These are phyloP conservation scores for Pseudevernia furfuracea DNA, from an alignment of 495 filamentous ascomycete genomes.

Conservation along the genomic window DNA sequence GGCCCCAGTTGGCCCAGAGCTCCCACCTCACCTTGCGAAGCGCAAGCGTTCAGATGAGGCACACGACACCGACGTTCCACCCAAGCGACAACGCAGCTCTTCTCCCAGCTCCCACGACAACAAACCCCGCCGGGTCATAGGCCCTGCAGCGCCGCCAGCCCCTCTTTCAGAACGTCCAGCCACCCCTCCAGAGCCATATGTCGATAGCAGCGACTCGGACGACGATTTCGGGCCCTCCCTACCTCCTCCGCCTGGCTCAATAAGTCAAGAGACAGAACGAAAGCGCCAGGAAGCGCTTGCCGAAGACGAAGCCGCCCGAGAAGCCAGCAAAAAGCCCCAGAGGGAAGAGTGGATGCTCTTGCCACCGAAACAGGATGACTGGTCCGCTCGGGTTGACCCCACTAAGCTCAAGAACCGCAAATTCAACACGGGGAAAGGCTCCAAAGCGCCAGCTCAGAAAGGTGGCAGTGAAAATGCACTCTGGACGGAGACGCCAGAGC, in stretches of 20 bases:
- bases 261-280: constrained; percentile 17
- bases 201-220: constrained; percentile 39
- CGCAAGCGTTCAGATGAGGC: constrained; percentile 33
- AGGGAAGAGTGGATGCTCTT: constrained; percentile 94
- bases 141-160: constrained; percentile 48
- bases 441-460: constrained; percentile 32
- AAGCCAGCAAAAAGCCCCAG: constrained; percentile 39
- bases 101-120: constrained; percentile 28
- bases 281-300: constrained; percentile 23
- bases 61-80: constrained; percentile 13
- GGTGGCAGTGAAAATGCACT: constrained; percentile 46
- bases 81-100: constrained; percentile 26
- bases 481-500: constrained; percentile 89
- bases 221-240: constrained; percentile 78
- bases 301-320: constrained; percentile 26
- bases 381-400: constrained; percentile 66
- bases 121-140: constrained; percentile 43
- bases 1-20: constrained; percentile 31
- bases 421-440: constrained; percentile 68
- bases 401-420: constrained; percentile 75
- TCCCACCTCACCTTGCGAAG: constrained; percentile 35
- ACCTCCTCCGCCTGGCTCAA: constrained; percentile 45
- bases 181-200: constrained; percentile 27
- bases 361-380: constrained; percentile 60
- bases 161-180: constrained; percentile 42